Evolutionary conservation across 768 basidiomycete genomes (phyloP), one percentile per base, ranked within the genome.

Genomic region (Leucocoprinus leucothites): DNA sequence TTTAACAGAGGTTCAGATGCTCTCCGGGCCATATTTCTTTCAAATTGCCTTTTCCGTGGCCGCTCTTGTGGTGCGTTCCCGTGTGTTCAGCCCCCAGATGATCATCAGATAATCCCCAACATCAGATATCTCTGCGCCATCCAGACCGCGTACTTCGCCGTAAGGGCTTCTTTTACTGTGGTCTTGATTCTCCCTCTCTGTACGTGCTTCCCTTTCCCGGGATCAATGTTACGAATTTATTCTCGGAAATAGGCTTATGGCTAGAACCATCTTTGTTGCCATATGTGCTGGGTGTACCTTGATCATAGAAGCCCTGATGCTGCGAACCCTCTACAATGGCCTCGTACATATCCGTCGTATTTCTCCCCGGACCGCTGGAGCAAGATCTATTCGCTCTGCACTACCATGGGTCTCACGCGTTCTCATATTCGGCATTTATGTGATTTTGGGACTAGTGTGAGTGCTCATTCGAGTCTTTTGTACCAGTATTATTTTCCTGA

Each of bases 11-110:
- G 16, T n/a, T 42, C n/a, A 72, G 73, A 72, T 72, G 69, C 65
- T 74, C n/a, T 58, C 58, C 8, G 64, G 68, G 14, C 73, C 73
- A 6, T 73, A 74, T 51, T 38, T 70, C 40, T 63, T 58, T 13
- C 67, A 69, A 43, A 41, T 63, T 3, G 57, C 58, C 18, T 73
- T 73, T 53, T 63, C 66, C 1, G 34, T 65, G 28, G 65, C 66
- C 14, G 61, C 68, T 14, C 63, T 73, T 24, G 42, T 65, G 4
- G 67, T 66, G 21, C 13, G 66, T 63, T n/a, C 40, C n/a, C n/a
- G n/a, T n/a, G n/a, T n/a, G n/a, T n/a, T n/a, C n/a, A n/a, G 2
- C 25, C 13, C 3, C 8, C n/a, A 4, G 14, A 28, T 16, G 5
- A 8, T 6, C n/a, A 14, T 36, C 25, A 38, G n/a, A 35, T 41